Percentiles rank a stretch among this genome's conserved stretches.
These are phyloP conservation scores for Acanthamoeba comandoni DNA, from an alignment of 208 protist genomes.

Conservation along the genomic window DNA sequence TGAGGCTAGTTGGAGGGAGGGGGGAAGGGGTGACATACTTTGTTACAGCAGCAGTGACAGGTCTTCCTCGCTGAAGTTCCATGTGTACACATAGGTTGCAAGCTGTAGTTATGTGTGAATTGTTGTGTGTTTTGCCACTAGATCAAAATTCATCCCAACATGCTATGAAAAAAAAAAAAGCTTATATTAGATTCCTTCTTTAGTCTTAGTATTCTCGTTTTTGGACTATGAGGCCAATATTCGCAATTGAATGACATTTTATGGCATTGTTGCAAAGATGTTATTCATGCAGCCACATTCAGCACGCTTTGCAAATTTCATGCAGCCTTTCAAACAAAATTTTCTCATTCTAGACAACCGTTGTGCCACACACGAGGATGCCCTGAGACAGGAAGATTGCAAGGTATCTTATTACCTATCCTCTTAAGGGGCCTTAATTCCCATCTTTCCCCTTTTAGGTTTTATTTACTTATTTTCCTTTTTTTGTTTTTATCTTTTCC, in stretches of 20 bases:
- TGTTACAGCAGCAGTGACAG: too few relatives aligned
- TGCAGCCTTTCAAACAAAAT: slow-evolving; percentile 73
- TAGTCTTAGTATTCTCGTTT: slow-evolving; percentile 81
- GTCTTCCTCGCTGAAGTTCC: too few relatives aligned
- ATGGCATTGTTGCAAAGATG: slow-evolving; percentile 79
- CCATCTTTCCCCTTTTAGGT: too few relatives aligned
- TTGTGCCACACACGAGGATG: slow-evolving; percentile 5
- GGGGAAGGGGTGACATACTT: too few relatives aligned
- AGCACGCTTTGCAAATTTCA: slow-evolving; percentile 77
- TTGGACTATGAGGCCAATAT: slow-evolving; percentile 77
- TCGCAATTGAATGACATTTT: slow-evolving; percentile 79
- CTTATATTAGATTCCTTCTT: too few relatives aligned
- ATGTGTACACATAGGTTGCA: too few relatives aligned
- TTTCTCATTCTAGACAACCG: slow-evolving; percentile 21
- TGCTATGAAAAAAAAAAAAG: too few relatives aligned
- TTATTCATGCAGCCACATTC: slow-evolving; percentile 81
- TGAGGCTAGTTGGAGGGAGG: too few relatives aligned
- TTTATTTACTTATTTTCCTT: too few relatives aligned
- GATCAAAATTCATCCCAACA: not conserved
- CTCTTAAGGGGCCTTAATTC: too few relatives aligned
- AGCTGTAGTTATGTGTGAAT: not conserved
- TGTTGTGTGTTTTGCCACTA: not conserved
- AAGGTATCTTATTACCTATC: not conserved
- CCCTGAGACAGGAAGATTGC: slow-evolving; percentile 27
- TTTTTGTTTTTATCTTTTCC: too few relatives aligned